These are phyloP conservation scores for Penicillium sp. DNA, from an alignment of 2,329 filamentous ascomycete species.

Conservation along the genomic window DNA sequence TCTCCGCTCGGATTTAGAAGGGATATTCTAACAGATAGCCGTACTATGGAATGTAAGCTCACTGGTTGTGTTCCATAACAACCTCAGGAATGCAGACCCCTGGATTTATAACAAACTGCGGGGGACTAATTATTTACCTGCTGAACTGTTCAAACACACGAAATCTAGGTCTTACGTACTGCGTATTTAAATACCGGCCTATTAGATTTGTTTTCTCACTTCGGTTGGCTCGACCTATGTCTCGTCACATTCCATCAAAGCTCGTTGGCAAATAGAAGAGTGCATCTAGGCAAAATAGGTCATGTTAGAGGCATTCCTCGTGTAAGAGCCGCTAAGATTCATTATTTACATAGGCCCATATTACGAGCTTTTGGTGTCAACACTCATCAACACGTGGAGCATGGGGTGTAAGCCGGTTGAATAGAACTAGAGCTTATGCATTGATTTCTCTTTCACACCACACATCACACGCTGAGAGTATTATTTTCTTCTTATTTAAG, in stretches of 20 bases:
- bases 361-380: neutral
- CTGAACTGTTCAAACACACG: neutral
- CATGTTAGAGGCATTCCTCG: neutral
- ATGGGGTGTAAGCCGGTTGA: neutral
- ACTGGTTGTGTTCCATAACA: neutral
- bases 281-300: neutral
- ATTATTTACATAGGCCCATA: neutral
- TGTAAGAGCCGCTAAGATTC: neutral
- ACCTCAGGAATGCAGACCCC: neutral
- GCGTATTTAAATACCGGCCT: neutral
- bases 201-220: neutral
- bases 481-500: neutral
- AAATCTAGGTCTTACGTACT: neutral
- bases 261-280: neutral
- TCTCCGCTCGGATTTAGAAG: too few species aligned
- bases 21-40: neutral
- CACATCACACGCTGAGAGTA: neutral
- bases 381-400: slow-evolving; percentile 2
- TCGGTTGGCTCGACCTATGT: neutral
- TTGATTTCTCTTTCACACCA: neutral
- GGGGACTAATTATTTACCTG: neutral
- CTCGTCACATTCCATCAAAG: neutral
- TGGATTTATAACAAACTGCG: neutral
- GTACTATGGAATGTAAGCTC: neutral
- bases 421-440: neutral